Evolutionary conservation across 495 filamentous ascomycete species (phyloP), one percentile per base, ranked within the genome.

Genomic region (Aspergillus sclerotioniger): DNA sequence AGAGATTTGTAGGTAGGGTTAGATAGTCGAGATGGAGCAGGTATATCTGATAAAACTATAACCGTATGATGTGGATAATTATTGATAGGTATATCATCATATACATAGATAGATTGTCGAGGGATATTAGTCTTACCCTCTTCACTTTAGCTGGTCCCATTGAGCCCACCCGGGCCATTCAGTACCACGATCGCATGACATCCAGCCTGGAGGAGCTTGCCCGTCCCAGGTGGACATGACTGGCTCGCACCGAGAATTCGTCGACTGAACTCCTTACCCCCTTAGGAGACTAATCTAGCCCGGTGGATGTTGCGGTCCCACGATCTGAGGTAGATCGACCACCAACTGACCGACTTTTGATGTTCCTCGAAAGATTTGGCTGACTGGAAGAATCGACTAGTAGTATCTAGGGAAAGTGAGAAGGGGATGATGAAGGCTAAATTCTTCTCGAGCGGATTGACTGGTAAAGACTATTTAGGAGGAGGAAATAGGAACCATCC

Each of bases 281-380:
- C 10, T 41, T 25, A 25, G 25, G 25, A 25, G 25, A 25, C 37
- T 54, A 54, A 25, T 16, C 6, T 39, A 5, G 19, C 19, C 12
- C 25, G 35, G 20, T 54, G 51, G 17, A 54, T 54, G 19, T 39
- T 43, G 19, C 37, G 15, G 43, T 54, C 57, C 37, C 32, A 46
- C 21, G 48, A 54, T 54, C 51, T 54, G 51, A 19, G 51, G 51
- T 12, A 43, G 51, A 54, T 54, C 51, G 51, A 43, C 51, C 21
- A 20, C 44, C 51, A 54, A 33, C 51, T 54, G 51, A 54, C 51
- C 51, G 51, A 43, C 20, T 43, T 21, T 29, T 21, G 37, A 41
- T 41, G 37, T n/a, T n/a, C 37, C 13, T 13, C 37, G 37, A 41
- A 41, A 15, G n/a, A 41, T 41, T 37, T 15, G 12, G 37, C 13